A percentile compares a stretch with the other conserved stretches of the same genome.
phyloP scores from a whole-genome alignment of 352 stramenopile genomes.

The Saprolegnia diclina region DNA sequence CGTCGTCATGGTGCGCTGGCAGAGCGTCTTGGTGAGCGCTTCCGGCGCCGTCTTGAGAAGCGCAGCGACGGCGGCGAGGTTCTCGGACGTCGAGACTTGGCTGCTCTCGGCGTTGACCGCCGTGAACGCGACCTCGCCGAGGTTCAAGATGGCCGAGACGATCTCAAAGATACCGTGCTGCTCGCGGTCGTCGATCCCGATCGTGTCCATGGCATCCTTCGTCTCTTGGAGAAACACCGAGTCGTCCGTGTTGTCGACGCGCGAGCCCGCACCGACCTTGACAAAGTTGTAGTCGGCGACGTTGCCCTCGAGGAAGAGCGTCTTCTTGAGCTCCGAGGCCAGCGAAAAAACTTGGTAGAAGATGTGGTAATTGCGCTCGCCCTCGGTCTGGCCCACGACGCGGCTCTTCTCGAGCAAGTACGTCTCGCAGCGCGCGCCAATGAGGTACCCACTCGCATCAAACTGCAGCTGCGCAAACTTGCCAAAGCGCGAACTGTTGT shows the following conservation, averaged over 20 bases:
- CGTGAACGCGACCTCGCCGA: slow-evolving; percentile 90
- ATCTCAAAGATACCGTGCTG: slow-evolving; percentile 86
- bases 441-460: slow-evolving; percentile 54
- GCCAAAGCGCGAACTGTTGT: slow-evolving; percentile 81
- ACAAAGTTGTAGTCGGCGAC: slow-evolving; percentile 78
- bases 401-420: slow-evolving; percentile 92
- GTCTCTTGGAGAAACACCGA: slow-evolving; percentile 53
- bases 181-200: slow-evolving; percentile 77
- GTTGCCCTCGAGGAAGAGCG: slow-evolving; percentile 53
- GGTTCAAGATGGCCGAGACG: slow-evolving; percentile 86
- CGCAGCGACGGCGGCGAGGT: slow-evolving; percentile 47
- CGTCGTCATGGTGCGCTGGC: slow-evolving; percentile 76
- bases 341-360: slow-evolving; percentile 88
- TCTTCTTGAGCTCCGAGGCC: slow-evolving; percentile 36
- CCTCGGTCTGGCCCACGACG: slow-evolving; percentile 71
- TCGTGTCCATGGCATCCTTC: slow-evolving; percentile 75
- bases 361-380: slow-evolving; percentile 92
- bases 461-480: slow-evolving; percentile 87
- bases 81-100: slow-evolving; percentile 59
- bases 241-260: slow-evolving; percentile 42
- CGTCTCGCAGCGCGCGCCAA: slow-evolving; percentile 75
- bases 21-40: slow-evolving; percentile 57
- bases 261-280: slow-evolving; percentile 30
- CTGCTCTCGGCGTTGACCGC: slow-evolving; percentile 66
- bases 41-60: slow-evolving; percentile 51